A percentile compares a stretch with the other conserved stretches of the same genome.
These are phyloP conservation scores for Eimeria acervulina DNA, from an alignment of 169 alveolate genomes.

Conservation along the genomic window DNA sequence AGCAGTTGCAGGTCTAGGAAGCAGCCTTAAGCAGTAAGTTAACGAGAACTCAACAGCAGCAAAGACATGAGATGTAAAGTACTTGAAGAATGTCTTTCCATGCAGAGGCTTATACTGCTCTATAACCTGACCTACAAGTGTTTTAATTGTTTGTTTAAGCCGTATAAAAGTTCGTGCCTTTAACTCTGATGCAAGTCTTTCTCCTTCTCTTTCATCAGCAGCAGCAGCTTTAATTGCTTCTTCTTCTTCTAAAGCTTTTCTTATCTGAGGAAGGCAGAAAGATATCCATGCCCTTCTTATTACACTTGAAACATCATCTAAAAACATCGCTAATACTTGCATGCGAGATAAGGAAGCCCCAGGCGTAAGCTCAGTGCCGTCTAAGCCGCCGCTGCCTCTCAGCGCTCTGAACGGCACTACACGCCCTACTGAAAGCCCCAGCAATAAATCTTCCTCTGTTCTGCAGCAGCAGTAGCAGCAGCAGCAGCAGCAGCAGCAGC, in stretches of 20 bases:
- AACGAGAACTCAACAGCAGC: conserved; percentile 7
- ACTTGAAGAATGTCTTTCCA: background rate
- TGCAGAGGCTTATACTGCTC: conserved; percentile 4
- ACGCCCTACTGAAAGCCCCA: background rate
- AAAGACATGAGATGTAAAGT: background rate
- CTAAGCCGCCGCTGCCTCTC: conserved; percentile 1
- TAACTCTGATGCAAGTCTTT: background rate
- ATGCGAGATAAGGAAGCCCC: background rate
- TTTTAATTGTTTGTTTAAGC: background rate
- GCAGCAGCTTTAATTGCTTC: background rate
- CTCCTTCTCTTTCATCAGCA: background rate
- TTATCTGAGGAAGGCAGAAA: conserved; percentile 8
- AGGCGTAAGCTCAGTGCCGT: background rate
- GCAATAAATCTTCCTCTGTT: background rate
- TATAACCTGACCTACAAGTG: background rate
- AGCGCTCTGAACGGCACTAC: background rate
- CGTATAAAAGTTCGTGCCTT: background rate
- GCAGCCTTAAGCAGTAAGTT: background rate
- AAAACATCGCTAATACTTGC: background rate
- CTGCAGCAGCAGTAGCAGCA: background rate
- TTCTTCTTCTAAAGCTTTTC: background rate
- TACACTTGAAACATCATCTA: background rate
- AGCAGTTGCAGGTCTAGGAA: background rate
- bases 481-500: conserved; percentile 3
- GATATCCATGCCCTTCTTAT: background rate